Evolutionary conservation across 805 yeast species (phyloP), one percentile per base, ranked within the genome.

Genomic region (Metschnikowia rubicola): DNA sequence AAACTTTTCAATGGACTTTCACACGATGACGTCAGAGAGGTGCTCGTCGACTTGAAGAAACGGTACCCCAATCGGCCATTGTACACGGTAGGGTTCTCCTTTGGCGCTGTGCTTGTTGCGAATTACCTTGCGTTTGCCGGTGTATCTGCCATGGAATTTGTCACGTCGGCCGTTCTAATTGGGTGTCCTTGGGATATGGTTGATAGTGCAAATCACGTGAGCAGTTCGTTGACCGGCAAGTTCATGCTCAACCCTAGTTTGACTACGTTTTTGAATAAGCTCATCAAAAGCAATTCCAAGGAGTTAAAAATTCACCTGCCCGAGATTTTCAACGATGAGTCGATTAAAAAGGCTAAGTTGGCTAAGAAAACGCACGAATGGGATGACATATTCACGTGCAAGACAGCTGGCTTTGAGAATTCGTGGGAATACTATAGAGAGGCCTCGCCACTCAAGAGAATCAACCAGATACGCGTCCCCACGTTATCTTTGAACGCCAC

Each of bases 101-200:
- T 88, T 44, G 96, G 96, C 2, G 91, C 86, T 0, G 75, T 83
- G 3, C 74, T 88, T 30, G 68, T 87, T 50, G 75, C 86, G 29
- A 88, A 88, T 60, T 88, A 82, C 62, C 61, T 88, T 17, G 92
- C 90, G 9, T 84, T 80, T 58, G 79, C 78, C 10, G 74, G 67
- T 1, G 59, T 54, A 19, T 39, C 42, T 4, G 59, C 70, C n/a
- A 63, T 70, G 26, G 66, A 67, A 13, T 36, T 63, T 8, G 56
- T 70, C 35, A 57, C 63, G 44, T 80, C 84, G 26, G 90, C 87
- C 1, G 71, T 77, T 35, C 44, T 63, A 15, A 71, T 81, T 4
- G 74, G 87, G 8, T 82, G 85, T 35, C 92, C 95, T 1, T 88
- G 94, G 92, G 92, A 88, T 58, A 64, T 88, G 62, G 62, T 65